Evolutionary conservation across 495 filamentous ascomycete genomes (phyloP), one percentile per base, ranked within the genome.

Genomic region (Penicillium nucicola): DNA sequence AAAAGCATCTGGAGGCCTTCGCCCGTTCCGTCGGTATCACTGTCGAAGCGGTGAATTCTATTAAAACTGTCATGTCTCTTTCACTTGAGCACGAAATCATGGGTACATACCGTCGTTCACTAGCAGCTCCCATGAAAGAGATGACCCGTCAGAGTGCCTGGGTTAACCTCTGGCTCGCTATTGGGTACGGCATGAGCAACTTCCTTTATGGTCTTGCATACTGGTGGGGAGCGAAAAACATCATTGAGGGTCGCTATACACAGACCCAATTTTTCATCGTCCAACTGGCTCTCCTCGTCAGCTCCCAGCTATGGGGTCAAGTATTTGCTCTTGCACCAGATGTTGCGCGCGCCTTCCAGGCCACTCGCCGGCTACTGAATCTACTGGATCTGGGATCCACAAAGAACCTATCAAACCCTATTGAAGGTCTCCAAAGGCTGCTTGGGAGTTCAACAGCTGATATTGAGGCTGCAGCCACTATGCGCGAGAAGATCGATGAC

Each of bases 321-420:
- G 82, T 88, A 71, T 87, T 87, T 60, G 77, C 77, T 5, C 71
- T 86, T 1, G 82, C 82, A 0, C 81, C 84, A 0, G 82, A 85
- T 42, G 64, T 87, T 12, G 79, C 50, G 28, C 42, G 42, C 7
- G 50, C 50, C 2, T 46, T 45, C 15, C 42, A 45, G 11, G 50
- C 50, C 5, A 46, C 42, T 1, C 35, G 42, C 5, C 50, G 50
- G 10, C 14, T 52, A 6, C 38, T 52, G 12, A 35, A 52, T n/a
- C 17, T 52, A 17, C 25, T 52, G n/a, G 50, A 52, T 14, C 22
- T 52, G 2, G 50, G 50, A 12, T 42, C 50, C 4, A 44, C 42
- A 10, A 41, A 22, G 42, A 40, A 46, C 8, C 42, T 52, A 12
- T 52, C 50, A n/a, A 22, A 22, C 37, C 48, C 42, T 8, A 44